A percentile compares a stretch with the other conserved stretches of the same genome.
phyloP scores from a whole-genome alignment of 306 rosid species.

The Casuarina cunninghamiana region DNA sequence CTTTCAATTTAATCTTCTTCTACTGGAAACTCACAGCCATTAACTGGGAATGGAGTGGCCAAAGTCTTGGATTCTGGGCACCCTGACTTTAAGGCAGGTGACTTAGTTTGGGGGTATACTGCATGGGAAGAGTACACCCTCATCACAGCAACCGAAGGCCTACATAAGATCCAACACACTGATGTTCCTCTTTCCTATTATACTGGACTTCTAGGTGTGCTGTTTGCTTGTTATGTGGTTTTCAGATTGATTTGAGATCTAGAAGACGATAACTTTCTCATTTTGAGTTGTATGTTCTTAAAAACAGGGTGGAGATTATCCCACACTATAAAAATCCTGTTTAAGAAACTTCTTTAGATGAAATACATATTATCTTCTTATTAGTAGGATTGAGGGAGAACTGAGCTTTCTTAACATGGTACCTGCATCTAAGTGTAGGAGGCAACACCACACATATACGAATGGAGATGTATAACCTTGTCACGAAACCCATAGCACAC shows the following conservation, averaged over 20 bases:
- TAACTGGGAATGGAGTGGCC: conserved; percentile 48
- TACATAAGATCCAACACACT: conserved; percentile 41
- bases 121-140: conserved; percentile 56
- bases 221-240: not conserved
- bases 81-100: conserved; percentile 48
- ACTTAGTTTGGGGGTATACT: conserved; percentile 45
- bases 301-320: too few species aligned
- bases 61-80: conserved; percentile 49
- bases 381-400: too few species aligned
- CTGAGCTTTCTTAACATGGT: too few species aligned
- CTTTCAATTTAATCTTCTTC: not conserved
- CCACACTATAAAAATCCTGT: too few species aligned
- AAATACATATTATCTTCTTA: too few species aligned
- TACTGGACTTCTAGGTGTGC: conserved; percentile 31
- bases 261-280: not conserved
- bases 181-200: conserved; percentile 53
- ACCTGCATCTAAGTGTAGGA: too few species aligned
- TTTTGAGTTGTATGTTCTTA: not conserved
- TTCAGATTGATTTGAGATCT: not conserved
- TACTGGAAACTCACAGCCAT: conserved; percentile 18
- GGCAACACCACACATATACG: too few species aligned
- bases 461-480: too few species aligned
- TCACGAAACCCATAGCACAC: too few species aligned
- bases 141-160: conserved; percentile 23
- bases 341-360: too few species aligned